Percentiles rank a stretch among this genome's conserved stretches.
phyloP scores from a whole-genome alignment of 2,329 filamentous ascomycete species.

The Ophiocordyceps camponoti-leonardi region DNA sequence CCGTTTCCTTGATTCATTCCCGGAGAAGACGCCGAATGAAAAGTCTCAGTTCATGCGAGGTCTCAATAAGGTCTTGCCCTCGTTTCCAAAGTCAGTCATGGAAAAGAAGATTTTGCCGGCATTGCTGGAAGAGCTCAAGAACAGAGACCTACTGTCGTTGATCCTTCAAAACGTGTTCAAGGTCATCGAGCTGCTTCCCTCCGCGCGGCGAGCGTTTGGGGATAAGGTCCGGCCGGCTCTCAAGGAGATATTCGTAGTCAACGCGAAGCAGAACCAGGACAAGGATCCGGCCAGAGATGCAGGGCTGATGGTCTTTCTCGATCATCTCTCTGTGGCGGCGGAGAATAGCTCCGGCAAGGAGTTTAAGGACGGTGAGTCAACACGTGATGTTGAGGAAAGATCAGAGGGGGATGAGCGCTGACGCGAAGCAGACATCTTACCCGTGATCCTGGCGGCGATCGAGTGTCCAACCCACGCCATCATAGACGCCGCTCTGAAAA shows the following conservation, averaged over 20 bases:
- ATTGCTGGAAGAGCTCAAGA: constrained; percentile 83
- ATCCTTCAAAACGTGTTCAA: constrained; percentile 88
- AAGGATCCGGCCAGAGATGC: constrained; percentile 74
- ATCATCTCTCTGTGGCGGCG: constrained; percentile 61
- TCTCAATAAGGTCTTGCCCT: constrained; percentile 68
- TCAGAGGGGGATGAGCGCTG: neutral
- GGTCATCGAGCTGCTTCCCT: constrained; percentile 64
- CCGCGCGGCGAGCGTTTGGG: constrained; percentile 59
- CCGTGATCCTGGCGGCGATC: constrained; percentile 66
- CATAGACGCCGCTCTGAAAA: constrained; percentile 69
- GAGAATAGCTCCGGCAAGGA: constrained; percentile 78
- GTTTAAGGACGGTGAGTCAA: constrained; percentile 67
- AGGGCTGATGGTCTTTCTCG: constrained; percentile 77
- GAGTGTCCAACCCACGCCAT: constrained; percentile 81
- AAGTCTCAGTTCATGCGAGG: constrained; percentile 87
- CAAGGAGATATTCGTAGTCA: constrained; percentile 62
- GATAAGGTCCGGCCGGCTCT: constrained; percentile 76
- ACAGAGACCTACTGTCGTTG: constrained; percentile 67
- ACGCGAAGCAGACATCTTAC: constrained; percentile 52
- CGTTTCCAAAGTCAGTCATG: constrained; percentile 84
- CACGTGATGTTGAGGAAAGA: neutral
- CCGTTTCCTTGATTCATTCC: constrained; percentile 79
- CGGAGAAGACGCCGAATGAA: constrained; percentile 79
- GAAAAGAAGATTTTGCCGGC: constrained; percentile 89
- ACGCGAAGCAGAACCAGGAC: constrained; percentile 42